Evolutionary conservation across 345 rosid genomes (phyloP), one percentile per base, ranked within the genome.

Genomic region (Angophora floribunda): DNA sequence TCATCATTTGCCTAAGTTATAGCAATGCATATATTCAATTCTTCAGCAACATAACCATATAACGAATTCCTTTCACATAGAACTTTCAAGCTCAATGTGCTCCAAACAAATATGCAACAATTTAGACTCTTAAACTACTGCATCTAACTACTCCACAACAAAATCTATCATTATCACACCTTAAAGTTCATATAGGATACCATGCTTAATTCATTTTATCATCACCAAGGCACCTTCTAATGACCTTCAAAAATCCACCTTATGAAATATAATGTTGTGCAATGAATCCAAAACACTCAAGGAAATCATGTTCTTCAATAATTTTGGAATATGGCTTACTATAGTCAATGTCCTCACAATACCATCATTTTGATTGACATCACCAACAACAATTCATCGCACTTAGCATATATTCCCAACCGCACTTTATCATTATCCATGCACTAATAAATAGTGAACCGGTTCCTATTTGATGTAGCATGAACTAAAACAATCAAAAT

Each of bases 61-160:
- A 70, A 11, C 6, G 9, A 1, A 70, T 41, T 70, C 13, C 80
- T 70, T 70, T 36, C 24, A 36, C 80, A 32, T 70, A 41, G 24
- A 70, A 32, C 21, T 70, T 70, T 36, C 24, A 17, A 70, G 47
- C 24, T 65, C 17, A 65, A 65, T 10, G 9, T 30, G 22, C 5
- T 2, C 21, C 19, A 15, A 15, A 65, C 5, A 32, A 7, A 65
- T 65, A 30, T 14, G 6, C 21, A 8, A 65, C 75, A 65, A 65
- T 67, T 67, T 21, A 67, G 17, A 36, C 26, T 70, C 21, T 9
- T 5, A 11, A 21, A 70, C 1, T 17, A 12, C 17, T 70, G 7
- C 47, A 70, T 70, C 0, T 19, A 7, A 19, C 6, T 24, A 36
- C 47, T 70, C 14, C 1, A 0, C 12, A 5, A 9, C 6, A 6